These are phyloP conservation scores for Rhytidiadelphus loreus DNA, from an alignment of 225 moss, liverwort and hornwort genomes.

Conservation along the genomic window DNA sequence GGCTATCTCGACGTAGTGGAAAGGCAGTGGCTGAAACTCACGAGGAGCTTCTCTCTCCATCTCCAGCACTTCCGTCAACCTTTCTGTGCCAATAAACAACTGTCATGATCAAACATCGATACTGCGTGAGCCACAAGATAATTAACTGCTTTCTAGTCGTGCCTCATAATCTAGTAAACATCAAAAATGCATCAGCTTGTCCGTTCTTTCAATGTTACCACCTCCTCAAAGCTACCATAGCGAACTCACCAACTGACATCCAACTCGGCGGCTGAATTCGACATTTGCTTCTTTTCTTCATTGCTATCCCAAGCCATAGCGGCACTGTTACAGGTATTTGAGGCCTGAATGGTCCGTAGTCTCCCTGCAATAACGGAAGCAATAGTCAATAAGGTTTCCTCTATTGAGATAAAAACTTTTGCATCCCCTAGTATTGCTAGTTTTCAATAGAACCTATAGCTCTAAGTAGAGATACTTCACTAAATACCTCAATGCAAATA, in stretches of 20 bases:
- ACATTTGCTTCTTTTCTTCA: constrained; percentile 96
- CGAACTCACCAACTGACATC: constrained; percentile 83
- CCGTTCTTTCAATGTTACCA: background rate
- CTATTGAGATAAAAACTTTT: background rate
- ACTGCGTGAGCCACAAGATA: background rate
- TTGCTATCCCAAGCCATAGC: constrained; percentile 88
- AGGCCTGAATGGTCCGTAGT: constrained; percentile 93
- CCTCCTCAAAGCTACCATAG: background rate
- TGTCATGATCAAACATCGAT: background rate
- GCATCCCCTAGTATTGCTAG: background rate
- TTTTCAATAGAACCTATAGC: background rate
- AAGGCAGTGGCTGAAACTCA: constrained; percentile 93
- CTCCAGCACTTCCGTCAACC: constrained; percentile 74
- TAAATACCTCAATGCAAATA: background rate
- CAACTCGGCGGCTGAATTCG: constrained; percentile 81
- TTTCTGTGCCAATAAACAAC: constrained; percentile 46
- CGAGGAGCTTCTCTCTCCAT: constrained; percentile 83
- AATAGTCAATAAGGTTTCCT: background rate
- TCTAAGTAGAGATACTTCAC: background rate
- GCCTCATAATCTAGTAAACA: background rate
- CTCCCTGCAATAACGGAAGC: constrained; percentile 40
- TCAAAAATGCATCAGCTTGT: background rate
- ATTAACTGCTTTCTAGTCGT: background rate
- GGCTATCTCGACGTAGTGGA: constrained; percentile 92
- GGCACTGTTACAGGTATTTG: constrained; percentile 87